Base-by-base conservation (phyloP, 2,329 filamentous ascomycete genomes). In the Trichoderma afroharzianum region DNA sequence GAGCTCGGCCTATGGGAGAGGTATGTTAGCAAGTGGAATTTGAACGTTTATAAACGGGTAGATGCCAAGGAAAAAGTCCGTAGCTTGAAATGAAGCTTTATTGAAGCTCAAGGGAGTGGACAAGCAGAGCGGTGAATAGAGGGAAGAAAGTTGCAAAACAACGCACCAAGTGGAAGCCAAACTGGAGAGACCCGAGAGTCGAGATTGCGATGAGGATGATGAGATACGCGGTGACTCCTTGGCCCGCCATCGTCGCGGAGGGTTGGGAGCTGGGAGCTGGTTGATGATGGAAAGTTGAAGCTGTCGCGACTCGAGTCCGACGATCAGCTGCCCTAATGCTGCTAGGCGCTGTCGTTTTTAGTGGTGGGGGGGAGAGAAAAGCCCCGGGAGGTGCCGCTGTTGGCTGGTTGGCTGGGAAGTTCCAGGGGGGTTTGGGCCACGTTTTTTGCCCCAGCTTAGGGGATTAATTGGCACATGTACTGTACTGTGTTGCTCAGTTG, bases 161-260 rank as follows among this genome's bases (percentile, higher is more conserved):
- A 78, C 83, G 78, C 87, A 96, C 94, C 80, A 98, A 82, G 82
- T 98, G 95, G 82, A 93, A 98, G 74, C 96, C 96, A 79, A 98
- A 99, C 78, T 98, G 94, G 58, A 98, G 87, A 2, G 96, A 94
- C 0, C 95, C 96, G 21, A 98, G 83, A 0, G 94, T 97, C 57
- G 93, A 89, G 72, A 95, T 86, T 72, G 90, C 83, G 70, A 98
- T 88, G 61, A 96, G 83, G 78, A 93, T 88, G 77, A 96, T 79
- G 76, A 98, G 89, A 81, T 94, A 97, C 6, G 89, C 85, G 43
- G 93, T 96, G 39, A 81, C 59, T 74, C 75, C 74, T 15, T 73
- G 72, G 26, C 73, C 76, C 39, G 81, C 76, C 81, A 82, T 83
- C 3, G 53, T 77, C 57, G 43, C 71, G 61, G 5, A 57, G 43